Conservation (phyloP, 129 eudicot species). For the Ambrosia trifida region DNA sequence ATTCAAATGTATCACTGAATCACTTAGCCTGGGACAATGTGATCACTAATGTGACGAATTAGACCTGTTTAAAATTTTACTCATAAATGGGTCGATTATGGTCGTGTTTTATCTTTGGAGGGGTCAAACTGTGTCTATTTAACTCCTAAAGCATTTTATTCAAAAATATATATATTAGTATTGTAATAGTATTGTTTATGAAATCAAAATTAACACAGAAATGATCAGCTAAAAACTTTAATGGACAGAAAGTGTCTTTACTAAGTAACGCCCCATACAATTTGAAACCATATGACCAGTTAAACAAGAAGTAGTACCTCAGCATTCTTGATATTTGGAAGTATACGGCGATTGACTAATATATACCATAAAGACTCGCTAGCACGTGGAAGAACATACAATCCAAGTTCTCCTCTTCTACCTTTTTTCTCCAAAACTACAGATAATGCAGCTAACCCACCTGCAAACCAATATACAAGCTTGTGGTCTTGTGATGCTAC, state of each 20-base stretch:
- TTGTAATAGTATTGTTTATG: not conserved
- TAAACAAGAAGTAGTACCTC: conserved; percentile 60
- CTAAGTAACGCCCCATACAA: too few species aligned
- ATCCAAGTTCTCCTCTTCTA: conserved; percentile 90
- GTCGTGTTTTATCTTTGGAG: too few species aligned
- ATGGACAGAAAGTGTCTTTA: not conserved
- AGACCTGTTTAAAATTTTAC: too few species aligned
- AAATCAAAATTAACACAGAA: not conserved
- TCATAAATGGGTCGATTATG: not conserved
- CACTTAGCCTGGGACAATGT: not conserved
- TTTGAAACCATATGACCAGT: not conserved
- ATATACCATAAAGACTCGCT: conserved; percentile 96
- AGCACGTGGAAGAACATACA: conserved; percentile 99
- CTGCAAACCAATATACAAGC: conserved; percentile 96
- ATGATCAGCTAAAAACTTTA: too few species aligned
- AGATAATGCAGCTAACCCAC: conserved; percentile 91
- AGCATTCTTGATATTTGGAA: conserved; percentile 86
- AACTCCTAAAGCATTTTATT: not conserved
- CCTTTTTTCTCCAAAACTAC: conserved; percentile 91
- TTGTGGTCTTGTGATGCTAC: conserved; percentile 89
- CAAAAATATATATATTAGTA: not conserved
- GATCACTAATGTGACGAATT: too few species aligned
- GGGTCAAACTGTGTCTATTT: not conserved
- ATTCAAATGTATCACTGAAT: too few species aligned
- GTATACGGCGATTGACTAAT: conserved; percentile 81